A percentile compares a stretch with the other conserved stretches of the same genome.
phyloP scores from a whole-genome alignment of 2,329 filamentous ascomycete genomes.

The Orbilia ellipsospora region DNA sequence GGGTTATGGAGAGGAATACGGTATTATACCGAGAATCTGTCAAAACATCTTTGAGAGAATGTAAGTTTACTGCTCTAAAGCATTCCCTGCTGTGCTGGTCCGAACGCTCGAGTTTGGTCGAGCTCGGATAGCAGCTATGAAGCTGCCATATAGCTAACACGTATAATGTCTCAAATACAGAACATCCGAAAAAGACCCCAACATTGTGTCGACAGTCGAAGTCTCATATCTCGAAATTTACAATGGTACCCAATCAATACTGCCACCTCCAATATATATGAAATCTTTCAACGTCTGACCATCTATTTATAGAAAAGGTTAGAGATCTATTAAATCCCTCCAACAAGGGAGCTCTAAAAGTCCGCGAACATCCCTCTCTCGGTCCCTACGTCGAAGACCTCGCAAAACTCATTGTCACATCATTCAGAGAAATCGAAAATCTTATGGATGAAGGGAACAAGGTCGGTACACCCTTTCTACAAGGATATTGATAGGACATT shows the following conservation, averaged over 20 bases:
- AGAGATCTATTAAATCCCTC: constrained; percentile 93
- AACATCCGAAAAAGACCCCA: constrained; percentile 73
- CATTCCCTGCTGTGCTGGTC: constrained; percentile 35
- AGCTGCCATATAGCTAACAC: constrained; percentile 15
- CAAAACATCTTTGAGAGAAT: constrained; percentile 97
- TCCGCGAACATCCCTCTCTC: constrained; percentile 96
- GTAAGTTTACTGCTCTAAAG: constrained; percentile 52
- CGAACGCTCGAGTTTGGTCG: background rate
- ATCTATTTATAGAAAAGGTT: constrained; percentile 74
- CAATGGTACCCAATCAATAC: constrained; percentile 67
- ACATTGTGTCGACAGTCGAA: constrained; percentile 89
- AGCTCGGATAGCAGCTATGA: constrained; percentile 6
- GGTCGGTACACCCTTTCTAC: constrained; percentile 52
- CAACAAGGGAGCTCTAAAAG: constrained; percentile 95
- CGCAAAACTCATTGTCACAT: constrained; percentile 91
- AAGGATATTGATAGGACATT: background rate
- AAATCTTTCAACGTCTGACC: constrained; percentile 7
- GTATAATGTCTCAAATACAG: constrained; percentile 56
- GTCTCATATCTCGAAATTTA: constrained; percentile 99
- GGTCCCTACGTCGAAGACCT: constrained; percentile 98
- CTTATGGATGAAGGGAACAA: constrained; percentile 99
- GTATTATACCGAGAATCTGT: constrained; percentile 96
- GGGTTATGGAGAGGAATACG: constrained; percentile 95
- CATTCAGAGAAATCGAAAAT: constrained; percentile 94
- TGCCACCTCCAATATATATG: constrained; percentile 6